phyloP scores from a whole-genome alignment of 2,329 filamentous ascomycete genomes.

The Lasiodiplodia sp. region DNA sequence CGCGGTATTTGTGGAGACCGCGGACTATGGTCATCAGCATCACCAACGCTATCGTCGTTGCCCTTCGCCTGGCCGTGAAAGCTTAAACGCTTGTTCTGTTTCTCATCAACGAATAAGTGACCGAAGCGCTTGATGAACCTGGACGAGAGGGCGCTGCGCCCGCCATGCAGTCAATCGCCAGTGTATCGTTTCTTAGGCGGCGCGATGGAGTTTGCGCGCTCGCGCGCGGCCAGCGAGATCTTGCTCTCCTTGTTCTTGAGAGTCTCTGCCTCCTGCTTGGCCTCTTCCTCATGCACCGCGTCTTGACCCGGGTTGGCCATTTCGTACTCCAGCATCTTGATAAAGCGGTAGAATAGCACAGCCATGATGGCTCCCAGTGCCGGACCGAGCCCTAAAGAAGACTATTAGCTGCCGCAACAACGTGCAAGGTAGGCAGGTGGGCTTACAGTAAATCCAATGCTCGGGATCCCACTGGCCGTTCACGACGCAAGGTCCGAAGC shows the following conservation, averaged over 20 bases:
- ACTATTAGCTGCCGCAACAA: neutral
- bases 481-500: slow-evolving; percentile 51
- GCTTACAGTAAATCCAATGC: slow-evolving; percentile 53
- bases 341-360: slow-evolving; percentile 56
- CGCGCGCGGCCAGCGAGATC: slow-evolving; percentile 13
- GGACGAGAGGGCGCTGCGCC: neutral
- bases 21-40: neutral
- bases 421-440: neutral
- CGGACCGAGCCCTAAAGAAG: slow-evolving; percentile 51
- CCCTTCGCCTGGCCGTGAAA: neutral
- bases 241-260: slow-evolving; percentile 29
- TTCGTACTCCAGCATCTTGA: slow-evolving; percentile 60
- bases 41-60: neutral
- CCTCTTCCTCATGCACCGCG: slow-evolving; percentile 51
- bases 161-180: neutral
- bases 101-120: slow-evolving; percentile 4
- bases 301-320: slow-evolving; percentile 59
- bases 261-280: slow-evolving; percentile 11
- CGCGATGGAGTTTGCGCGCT: slow-evolving; percentile 22
- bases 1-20: neutral
- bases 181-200: slow-evolving; percentile 11
- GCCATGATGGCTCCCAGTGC: slow-evolving; percentile 54
- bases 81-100: slow-evolving; percentile 11
- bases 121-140: neutral
- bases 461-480: slow-evolving; percentile 47